These are phyloP conservation scores for Meyerozyma smithsonii DNA, from an alignment of 1,139 yeast species.

Conservation along the genomic window DNA sequence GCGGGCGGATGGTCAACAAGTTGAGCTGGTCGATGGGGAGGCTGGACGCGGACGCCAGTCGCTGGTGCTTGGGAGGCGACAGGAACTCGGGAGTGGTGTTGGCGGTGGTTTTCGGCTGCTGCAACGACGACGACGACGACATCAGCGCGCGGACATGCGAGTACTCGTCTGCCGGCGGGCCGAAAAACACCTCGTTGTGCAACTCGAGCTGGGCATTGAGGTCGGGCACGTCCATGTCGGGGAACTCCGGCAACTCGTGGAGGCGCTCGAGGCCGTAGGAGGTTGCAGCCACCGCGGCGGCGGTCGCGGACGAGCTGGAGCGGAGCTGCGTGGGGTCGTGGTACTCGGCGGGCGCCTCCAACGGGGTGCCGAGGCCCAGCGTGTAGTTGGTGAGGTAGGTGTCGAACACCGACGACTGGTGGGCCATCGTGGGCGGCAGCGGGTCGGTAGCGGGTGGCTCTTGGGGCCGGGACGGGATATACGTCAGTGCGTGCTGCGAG, in stretches of 20 bases:
- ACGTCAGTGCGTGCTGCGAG: not conserved
- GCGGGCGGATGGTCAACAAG: constrained; percentile 9
- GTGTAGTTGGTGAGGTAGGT: constrained; percentile 1
- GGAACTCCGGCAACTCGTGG: not conserved
- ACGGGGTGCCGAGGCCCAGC: constrained; percentile 1
- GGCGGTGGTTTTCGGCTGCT: constrained; percentile 2
- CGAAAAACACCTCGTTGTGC: constrained; percentile 3
- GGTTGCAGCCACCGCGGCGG: constrained; percentile 1
- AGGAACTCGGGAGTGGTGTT: constrained; percentile 1
- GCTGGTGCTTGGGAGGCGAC: not conserved
- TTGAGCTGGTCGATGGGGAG: constrained; percentile 13
- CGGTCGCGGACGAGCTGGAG: not conserved
- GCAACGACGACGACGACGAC: constrained; percentile 3
- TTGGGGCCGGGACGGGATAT: no score
- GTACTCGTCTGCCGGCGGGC: constrained; percentile 2
- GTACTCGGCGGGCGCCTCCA: not conserved
- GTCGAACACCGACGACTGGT: not conserved
- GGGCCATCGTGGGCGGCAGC: not conserved
- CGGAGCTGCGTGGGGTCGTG: constrained; percentile 2
- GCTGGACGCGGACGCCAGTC: constrained; percentile 2
- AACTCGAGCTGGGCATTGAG: constrained; percentile 1
- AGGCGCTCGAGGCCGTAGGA: not conserved
- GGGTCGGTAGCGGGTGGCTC: no score
- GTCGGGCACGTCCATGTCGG: not conserved
- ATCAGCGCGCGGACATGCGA: constrained; percentile 1